Conservation (phyloP, 371 early-diverging fungal genomes). For the Mucor saturninus region DNA sequence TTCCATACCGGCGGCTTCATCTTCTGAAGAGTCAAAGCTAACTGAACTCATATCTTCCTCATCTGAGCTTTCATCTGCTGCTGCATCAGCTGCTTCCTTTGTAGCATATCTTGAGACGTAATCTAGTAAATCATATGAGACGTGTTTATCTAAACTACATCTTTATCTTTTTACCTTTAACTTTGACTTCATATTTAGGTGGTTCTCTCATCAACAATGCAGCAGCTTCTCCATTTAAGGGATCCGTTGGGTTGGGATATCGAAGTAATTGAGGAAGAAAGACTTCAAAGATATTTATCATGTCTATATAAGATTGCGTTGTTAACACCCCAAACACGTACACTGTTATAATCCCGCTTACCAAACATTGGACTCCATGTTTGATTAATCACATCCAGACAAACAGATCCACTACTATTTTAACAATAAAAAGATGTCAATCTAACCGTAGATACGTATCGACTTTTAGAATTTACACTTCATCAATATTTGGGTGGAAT, state of each 20-base stretch:
- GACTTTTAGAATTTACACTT: slow-evolving; percentile 69
- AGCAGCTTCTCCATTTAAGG: slow-evolving; percentile 99
- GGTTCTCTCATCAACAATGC: slow-evolving; percentile 96
- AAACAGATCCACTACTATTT: slow-evolving; percentile 94
- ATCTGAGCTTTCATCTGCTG: slow-evolving; percentile 74
- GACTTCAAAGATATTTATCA: slow-evolving; percentile 98
- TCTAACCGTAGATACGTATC: not conserved
- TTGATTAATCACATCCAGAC: slow-evolving; percentile 99
- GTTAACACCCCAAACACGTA: not conserved
- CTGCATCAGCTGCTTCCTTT: slow-evolving; percentile 86
- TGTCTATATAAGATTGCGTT: slow-evolving; percentile 57
- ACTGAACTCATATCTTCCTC: slow-evolving; percentile 82
- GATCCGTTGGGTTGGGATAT: slow-evolving; percentile 99
- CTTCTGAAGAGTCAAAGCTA: slow-evolving; percentile 81
- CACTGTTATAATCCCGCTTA: slow-evolving; percentile 30
- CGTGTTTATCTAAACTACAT: too few relatives aligned
- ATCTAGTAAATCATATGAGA: slow-evolving; percentile 50
- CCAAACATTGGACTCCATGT: slow-evolving; percentile 99
- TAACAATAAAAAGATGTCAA: not conserved
- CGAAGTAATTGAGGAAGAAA: slow-evolving; percentile 98
- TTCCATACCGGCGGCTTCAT: slow-evolving; percentile 79
- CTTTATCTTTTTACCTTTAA: slow-evolving; percentile 70
- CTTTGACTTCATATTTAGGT: slow-evolving; percentile 90
- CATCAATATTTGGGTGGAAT: slow-evolving; percentile 99
- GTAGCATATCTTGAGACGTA: slow-evolving; percentile 87